A percentile compares a stretch with the other conserved stretches of the same genome.
Conservation (phyloP, 1,284 basidiomycete genomes). For the Puccinia coronata region DNA sequence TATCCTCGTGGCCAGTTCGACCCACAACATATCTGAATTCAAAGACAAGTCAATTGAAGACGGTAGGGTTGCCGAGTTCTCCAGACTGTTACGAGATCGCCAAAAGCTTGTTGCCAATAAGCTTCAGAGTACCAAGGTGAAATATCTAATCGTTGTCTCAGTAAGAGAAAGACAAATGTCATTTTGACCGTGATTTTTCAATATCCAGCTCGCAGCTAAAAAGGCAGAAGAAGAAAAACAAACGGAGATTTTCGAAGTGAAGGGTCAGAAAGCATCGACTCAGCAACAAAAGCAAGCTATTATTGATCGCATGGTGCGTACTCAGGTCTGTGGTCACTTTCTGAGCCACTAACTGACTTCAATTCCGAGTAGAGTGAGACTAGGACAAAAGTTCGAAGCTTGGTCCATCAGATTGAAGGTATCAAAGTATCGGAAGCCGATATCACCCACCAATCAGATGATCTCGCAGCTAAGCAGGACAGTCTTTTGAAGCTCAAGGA, state of each 20-base stretch:
- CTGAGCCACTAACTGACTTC: not conserved
- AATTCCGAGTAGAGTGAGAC: slow-evolving; percentile 46
- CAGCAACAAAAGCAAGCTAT: slow-evolving; percentile 44
- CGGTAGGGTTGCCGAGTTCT: slow-evolving; percentile 71
- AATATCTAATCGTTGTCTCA: slow-evolving; percentile 48
- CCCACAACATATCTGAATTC: slow-evolving; percentile 74
- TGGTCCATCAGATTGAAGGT: slow-evolving; percentile 60
- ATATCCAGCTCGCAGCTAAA: slow-evolving; percentile 40
- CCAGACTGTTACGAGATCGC: slow-evolving; percentile 66
- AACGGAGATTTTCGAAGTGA: slow-evolving; percentile 53
- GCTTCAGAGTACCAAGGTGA: slow-evolving; percentile 68
- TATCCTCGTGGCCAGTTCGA: slow-evolving; percentile 71
- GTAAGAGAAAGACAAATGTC: not conserved
- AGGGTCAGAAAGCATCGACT: slow-evolving; percentile 3
- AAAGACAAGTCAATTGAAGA: slow-evolving; percentile 68
- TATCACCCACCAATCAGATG: slow-evolving; percentile 59
- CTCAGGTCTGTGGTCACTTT: not conserved
- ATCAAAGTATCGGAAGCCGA: slow-evolving; percentile 65
- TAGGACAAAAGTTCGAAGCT: slow-evolving; percentile 52
- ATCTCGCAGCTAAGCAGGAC: slow-evolving; percentile 65
- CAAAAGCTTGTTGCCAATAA: slow-evolving; percentile 65
- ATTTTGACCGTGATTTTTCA: not conserved
- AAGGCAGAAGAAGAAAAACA: slow-evolving; percentile 53
- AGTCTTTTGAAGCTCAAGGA: slow-evolving; percentile 66
- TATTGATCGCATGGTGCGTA: slow-evolving; percentile 45